Evolutionary conservation across 371 early-diverging fungal species (phyloP), one percentile per base, ranked within the genome.

Genomic region (Capillidium rhysosporum): DNA sequence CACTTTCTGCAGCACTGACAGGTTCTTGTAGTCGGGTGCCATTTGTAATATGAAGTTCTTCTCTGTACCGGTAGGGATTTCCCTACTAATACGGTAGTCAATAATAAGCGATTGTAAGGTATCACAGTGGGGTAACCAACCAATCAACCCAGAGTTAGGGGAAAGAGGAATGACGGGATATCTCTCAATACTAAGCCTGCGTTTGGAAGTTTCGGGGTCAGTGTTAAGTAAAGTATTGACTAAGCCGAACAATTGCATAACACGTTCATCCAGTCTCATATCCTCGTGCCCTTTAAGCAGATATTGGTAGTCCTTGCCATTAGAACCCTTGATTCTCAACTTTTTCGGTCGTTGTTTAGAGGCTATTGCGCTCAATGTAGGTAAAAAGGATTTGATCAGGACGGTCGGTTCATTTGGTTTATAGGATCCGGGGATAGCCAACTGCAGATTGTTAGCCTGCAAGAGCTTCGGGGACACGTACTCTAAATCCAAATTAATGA

Each of bases 191-290:
- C 72, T 80, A 25, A 98, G 69, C 61, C 92, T 90, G 0, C 95
- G 79, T 59, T 89, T 88, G 65, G 90, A 86, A 0, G 94, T 92
- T 59, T 96, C 94, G 0, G 87, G 70, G 60, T 96, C 93, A 5
- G 75, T 73, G 14, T 70, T 69, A 1, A 98, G 76, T 25, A 96
- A 61, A 8, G 89, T 92, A 65, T 96, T 98, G 49, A 98, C 86
- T 25, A 98, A 78, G 1, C 92, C 95, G 72, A 98, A 98, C 49
- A 96, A 65, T 66, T 98, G 98, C 96, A 98, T 98, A 12, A 94
- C 97, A 53, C 98, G 82, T 70, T 98, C 98, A 66, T 98, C 98
- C 67, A 94, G 95, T 49, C 98, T 82, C 38, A 98, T 65, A 74
- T 98, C 98, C 70, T 96, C 98, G 61, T 92, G 94, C 8, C 92